A percentile compares a stretch with the other conserved stretches of the same genome.
These are phyloP conservation scores for Paraphaeosphaeria minitans DNA, from an alignment of 2,329 filamentous ascomycete genomes.

Conservation along the genomic window DNA sequence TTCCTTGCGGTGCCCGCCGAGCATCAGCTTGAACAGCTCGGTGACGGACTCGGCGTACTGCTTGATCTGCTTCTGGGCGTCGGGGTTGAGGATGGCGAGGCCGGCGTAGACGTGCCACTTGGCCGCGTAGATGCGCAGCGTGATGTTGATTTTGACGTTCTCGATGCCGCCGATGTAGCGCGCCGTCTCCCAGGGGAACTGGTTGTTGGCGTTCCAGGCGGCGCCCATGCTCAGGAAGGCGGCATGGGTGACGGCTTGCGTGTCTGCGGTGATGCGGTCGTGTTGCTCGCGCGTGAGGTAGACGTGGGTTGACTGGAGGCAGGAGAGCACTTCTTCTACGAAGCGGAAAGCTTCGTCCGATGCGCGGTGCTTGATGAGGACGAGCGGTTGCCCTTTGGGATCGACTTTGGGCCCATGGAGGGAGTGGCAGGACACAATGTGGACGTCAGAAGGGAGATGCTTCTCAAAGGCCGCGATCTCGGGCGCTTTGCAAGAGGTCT, in stretches of 20 bases:
- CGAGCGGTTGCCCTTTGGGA: conserved; percentile 85
- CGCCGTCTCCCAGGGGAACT: conserved; percentile 97
- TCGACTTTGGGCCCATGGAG: conserved; percentile 93
- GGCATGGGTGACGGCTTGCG: conserved; percentile 95
- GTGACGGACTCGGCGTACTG: conserved; percentile 94
- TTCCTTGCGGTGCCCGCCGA: conserved; percentile 78
- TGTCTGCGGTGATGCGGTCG: conserved; percentile 97
- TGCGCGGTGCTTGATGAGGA: conserved; percentile 91
- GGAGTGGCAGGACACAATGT: conserved; percentile 95
- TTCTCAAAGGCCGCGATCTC: conserved; percentile 93
- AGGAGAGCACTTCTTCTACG: conserved; percentile 80
- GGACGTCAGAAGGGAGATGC: conserved; percentile 83
- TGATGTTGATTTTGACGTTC: conserved; percentile 99
- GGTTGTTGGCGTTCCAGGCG: conserved; percentile 91
- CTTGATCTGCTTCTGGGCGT: conserved; percentile 87
- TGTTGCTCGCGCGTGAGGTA: conserved; percentile 86
- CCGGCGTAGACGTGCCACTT: conserved; percentile 99
- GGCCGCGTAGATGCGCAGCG: conserved; percentile 93
- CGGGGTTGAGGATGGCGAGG: conserved; percentile 93
- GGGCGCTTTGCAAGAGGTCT: conserved; percentile 97
- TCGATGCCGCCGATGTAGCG: conserved; percentile 97
- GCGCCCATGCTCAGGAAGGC: conserved; percentile 97
- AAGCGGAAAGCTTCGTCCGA: conserved; percentile 75
- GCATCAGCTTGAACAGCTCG: conserved; percentile 95
- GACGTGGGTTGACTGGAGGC: conserved; percentile 84